These are phyloP conservation scores for Sporobolomyces phaffii DNA, from an alignment of 768 basidiomycete genomes.

Conservation along the genomic window DNA sequence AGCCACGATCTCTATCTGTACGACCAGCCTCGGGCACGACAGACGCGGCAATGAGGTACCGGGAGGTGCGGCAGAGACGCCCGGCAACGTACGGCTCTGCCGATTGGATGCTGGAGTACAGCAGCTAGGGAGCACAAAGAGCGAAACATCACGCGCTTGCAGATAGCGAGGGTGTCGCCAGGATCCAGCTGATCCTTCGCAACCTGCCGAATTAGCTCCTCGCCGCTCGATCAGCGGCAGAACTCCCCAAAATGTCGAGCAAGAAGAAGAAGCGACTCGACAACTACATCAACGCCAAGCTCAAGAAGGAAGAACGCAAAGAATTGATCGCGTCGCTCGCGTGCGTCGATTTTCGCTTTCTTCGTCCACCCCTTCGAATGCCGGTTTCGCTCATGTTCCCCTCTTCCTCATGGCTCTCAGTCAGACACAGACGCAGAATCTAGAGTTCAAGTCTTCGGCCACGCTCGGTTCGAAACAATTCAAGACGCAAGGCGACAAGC, in stretches of 20 bases:
- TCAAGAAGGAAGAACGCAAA: slow-evolving; percentile 79
- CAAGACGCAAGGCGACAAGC: slow-evolving; percentile 47
- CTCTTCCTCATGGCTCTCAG: slow-evolving; percentile 48
- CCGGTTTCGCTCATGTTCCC: background rate
- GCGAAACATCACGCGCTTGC: too few relatives aligned
- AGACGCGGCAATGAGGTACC: too few relatives aligned
- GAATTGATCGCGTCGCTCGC: slow-evolving; percentile 71
- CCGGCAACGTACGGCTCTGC: too few relatives aligned
- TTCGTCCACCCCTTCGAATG: background rate
- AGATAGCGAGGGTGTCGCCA: too few relatives aligned
- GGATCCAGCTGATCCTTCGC: background rate
- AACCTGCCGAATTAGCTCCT: slow-evolving; percentile 5
- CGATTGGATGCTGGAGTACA: too few relatives aligned
- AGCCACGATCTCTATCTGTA: too few relatives aligned
- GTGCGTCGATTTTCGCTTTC: slow-evolving; percentile 50
- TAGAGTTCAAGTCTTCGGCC: slow-evolving; percentile 69
- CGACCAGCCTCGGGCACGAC: too few relatives aligned
- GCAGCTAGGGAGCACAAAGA: too few relatives aligned
- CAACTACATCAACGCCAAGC: slow-evolving; percentile 88
- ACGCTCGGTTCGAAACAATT: slow-evolving; percentile 71
- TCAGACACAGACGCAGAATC: slow-evolving; percentile 62
- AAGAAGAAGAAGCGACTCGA: slow-evolving; percentile 87
- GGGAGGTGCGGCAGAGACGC: too few relatives aligned
- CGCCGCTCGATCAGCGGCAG: slow-evolving; percentile 1
- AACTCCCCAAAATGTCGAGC: slow-evolving; percentile 53